Conservation (phyloP, 306 rosid genomes). For the Cicer cuneatum region DNA sequence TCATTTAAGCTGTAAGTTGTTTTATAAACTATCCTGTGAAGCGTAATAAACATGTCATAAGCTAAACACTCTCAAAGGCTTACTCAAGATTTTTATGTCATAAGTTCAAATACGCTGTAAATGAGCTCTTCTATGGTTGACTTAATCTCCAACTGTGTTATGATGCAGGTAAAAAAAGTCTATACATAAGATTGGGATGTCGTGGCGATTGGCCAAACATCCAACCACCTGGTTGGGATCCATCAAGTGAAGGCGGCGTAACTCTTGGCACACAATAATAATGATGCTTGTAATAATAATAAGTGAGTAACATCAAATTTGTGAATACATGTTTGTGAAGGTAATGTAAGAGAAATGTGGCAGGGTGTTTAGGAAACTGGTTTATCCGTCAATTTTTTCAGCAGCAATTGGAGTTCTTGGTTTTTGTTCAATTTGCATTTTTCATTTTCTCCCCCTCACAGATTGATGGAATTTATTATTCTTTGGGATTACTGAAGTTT, state of each 20-base stretch:
- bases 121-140: neutral
- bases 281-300: slow-evolving; percentile 32
- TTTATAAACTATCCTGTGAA: neutral
- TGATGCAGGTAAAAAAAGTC: slow-evolving; percentile 76
- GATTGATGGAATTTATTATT: neutral
- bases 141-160: slow-evolving; percentile 1
- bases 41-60: neutral
- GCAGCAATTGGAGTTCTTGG: neutral
- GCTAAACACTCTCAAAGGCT: neutral
- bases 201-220: slow-evolving; percentile 98
- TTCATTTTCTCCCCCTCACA: too few relatives aligned
- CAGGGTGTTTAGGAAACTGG: neutral
- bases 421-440: too few relatives aligned
- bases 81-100: neutral
- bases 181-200: slow-evolving; percentile 89
- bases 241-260: slow-evolving; percentile 56
- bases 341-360: neutral
- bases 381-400: neutral
- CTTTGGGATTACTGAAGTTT: neutral
- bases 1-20: neutral
- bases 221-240: slow-evolving; percentile 98
- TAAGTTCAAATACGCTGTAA: neutral
- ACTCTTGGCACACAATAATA: slow-evolving; percentile 28
- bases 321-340: neutral
- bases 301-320: slow-evolving; percentile 15